Evolutionary conservation across 805 yeast species (phyloP).

Genomic region (Spathaspora hagerdaliae): DNA sequence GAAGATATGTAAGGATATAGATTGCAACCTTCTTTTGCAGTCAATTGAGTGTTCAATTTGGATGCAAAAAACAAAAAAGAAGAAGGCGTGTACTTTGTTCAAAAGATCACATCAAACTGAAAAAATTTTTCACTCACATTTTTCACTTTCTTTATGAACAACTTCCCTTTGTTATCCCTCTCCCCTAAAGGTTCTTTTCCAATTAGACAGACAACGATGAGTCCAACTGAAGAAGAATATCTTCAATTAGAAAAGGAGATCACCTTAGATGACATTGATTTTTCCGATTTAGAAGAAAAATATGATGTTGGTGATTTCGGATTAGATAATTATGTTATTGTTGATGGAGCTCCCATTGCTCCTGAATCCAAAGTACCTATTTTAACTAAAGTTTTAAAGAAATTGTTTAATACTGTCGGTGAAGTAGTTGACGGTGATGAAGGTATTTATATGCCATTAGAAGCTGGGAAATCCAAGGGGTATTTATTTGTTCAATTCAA

Average conservation of each 20-base stretch:
- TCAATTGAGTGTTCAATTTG: no score
- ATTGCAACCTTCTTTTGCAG: no score
- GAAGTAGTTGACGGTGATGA: conserved; percentile 54
- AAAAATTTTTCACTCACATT: background rate
- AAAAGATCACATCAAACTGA: background rate
- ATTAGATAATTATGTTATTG: conserved; percentile 74
- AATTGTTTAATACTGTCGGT: conserved; percentile 76
- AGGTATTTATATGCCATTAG: conserved; percentile 80
- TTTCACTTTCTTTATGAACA: background rate
- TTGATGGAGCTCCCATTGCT: conserved; percentile 94
- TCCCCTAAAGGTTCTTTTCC: no score
- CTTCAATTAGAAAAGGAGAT: conserved; percentile 36
- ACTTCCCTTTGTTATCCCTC: no score
- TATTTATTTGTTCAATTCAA: conserved; percentile 80
- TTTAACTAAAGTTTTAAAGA: conserved; percentile 78
- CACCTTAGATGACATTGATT: conserved; percentile 56
- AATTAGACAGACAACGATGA: conserved; percentile 7
- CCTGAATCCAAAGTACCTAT: conserved; percentile 85
- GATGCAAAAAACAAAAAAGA: background rate
- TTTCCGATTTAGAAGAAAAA: conserved; percentile 79
- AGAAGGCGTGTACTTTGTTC: background rate
- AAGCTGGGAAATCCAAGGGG: conserved; percentile 79
- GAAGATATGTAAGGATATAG: no score
- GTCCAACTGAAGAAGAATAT: conserved; percentile 16
- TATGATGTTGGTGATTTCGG: conserved; percentile 54